Percentiles rank a stretch among this genome's conserved stretches.
phyloP scores from a whole-genome alignment of 805 yeast species.

The Lipomyces sp. region DNA sequence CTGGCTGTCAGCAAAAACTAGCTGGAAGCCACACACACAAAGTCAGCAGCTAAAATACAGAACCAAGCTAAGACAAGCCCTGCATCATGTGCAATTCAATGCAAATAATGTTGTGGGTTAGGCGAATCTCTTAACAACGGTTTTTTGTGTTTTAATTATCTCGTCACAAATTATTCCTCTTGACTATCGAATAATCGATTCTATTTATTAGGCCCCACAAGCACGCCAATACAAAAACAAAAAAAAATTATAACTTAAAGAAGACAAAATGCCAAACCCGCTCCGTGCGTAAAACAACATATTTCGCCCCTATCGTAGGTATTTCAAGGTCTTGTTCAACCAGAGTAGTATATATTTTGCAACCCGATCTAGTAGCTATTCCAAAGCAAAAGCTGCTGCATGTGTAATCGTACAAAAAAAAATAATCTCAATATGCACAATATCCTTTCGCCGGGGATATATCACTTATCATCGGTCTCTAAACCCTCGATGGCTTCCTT shows the following conservation, averaged over 20 bases:
- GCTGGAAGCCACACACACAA: too few species aligned
- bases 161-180: too few species aligned
- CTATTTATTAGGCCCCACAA: slow-evolving; percentile 1
- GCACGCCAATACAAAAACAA: neutral
- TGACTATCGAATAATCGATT: neutral
- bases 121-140: too few species aligned
- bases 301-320: neutral
- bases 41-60: too few species aligned
- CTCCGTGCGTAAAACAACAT: neutral
- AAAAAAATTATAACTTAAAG: neutral
- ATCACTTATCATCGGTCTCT: slow-evolving; percentile 17
- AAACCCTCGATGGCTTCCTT: slow-evolving; percentile 74
- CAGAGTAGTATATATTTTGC: neutral
- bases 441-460: neutral
- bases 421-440: neutral
- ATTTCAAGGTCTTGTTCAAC: neutral
- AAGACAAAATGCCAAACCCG: slow-evolving; percentile 5
- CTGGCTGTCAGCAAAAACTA: too few species aligned
- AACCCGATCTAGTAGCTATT: neutral
- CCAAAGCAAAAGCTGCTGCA: neutral
- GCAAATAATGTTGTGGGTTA: too few species aligned
- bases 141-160: too few species aligned
- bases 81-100: too few species aligned
- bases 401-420: neutral
- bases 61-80: too few species aligned